These are phyloP conservation scores for Hericium coralloides DNA, from an alignment of 768 basidiomycete genomes.

Conservation along the genomic window DNA sequence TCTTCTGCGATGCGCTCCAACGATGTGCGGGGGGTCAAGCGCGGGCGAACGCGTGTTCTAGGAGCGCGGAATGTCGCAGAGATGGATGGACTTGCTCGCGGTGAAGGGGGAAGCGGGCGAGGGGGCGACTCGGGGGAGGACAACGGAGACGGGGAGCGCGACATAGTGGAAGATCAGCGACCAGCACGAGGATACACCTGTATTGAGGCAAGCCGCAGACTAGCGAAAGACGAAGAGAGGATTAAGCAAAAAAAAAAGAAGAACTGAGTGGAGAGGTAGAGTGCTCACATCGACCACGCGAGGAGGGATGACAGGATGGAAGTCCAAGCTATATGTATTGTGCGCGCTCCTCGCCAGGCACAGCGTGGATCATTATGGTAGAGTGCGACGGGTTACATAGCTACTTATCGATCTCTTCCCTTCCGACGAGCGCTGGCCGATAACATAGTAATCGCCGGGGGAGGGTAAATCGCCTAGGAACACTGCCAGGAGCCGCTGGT, in stretches of 20 bases:
- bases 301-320: not conserved
- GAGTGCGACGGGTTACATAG: not conserved
- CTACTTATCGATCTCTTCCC: too few relatives aligned
- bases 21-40: slow-evolving; percentile 5
- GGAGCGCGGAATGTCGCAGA: slow-evolving; percentile 4
- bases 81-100: slow-evolving; percentile 1
- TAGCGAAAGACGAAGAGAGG: not conserved
- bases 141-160: not conserved
- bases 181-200: not conserved
- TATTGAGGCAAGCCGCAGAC: not conserved
- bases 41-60: slow-evolving; percentile 7
- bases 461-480: not conserved
- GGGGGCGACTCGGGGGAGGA: slow-evolving; percentile 1
- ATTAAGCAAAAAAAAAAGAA: not conserved
- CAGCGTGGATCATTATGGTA: not conserved
- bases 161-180: not conserved
- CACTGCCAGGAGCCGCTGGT: not conserved
- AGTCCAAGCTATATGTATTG: not conserved
- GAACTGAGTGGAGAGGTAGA: not conserved
- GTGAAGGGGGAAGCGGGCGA: not conserved
- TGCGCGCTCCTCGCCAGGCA: not conserved
- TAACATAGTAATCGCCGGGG: too few relatives aligned
- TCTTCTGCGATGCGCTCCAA: slow-evolving; percentile 15
- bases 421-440: too few relatives aligned
- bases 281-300: not conserved